Percentiles rank a stretch among this genome's conserved stretches.
Conservation (phyloP, 768 basidiomycete genomes). For the Postia placenta region DNA sequence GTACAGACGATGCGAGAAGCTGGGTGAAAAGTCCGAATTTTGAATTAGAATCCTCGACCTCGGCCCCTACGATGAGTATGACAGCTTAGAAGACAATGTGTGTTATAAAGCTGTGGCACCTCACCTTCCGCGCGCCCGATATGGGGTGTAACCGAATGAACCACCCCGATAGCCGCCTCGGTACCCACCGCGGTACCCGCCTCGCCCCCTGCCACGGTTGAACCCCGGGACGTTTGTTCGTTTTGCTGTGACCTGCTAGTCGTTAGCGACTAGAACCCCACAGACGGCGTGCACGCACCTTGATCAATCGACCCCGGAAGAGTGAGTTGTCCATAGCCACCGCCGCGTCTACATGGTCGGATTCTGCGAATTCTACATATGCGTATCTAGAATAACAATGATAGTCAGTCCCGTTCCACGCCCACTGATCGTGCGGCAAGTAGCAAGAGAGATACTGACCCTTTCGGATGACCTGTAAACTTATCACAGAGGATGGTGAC, state of each 20-base stretch:
- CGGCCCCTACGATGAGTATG: constrained; percentile 43
- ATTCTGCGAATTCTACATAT: constrained; percentile 97
- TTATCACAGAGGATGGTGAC: constrained; percentile 99
- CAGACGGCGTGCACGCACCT: constrained; percentile 42
- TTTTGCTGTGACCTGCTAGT: constrained; percentile 85
- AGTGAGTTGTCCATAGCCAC: constrained; percentile 93
- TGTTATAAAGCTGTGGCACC: constrained; percentile 18
- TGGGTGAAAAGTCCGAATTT: constrained; percentile 14
- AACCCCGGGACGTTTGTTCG: constrained; percentile 95
- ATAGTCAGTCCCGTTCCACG: constrained; percentile 1
- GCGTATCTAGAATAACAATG: constrained; percentile 63
- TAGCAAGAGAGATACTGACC: constrained; percentile 41
- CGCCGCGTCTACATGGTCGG: constrained; percentile 86
- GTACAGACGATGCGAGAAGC: constrained; percentile 11
- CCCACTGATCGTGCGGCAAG: constrained; percentile 3
- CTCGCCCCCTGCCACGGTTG: constrained; percentile 73
- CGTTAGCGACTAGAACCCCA: background rate
- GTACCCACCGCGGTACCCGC: constrained; percentile 39
- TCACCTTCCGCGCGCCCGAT: constrained; percentile 71
- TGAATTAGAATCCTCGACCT: constrained; percentile 62
- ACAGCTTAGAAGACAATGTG: too few relatives aligned
- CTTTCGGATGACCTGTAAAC: constrained; percentile 99
- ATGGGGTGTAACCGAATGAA: constrained; percentile 50
- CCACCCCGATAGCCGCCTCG: constrained; percentile 60
- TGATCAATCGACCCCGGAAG: constrained; percentile 89